Conservation (phyloP, 2,329 filamentous ascomycete genomes). For the Aspergillus melleus region DNA sequence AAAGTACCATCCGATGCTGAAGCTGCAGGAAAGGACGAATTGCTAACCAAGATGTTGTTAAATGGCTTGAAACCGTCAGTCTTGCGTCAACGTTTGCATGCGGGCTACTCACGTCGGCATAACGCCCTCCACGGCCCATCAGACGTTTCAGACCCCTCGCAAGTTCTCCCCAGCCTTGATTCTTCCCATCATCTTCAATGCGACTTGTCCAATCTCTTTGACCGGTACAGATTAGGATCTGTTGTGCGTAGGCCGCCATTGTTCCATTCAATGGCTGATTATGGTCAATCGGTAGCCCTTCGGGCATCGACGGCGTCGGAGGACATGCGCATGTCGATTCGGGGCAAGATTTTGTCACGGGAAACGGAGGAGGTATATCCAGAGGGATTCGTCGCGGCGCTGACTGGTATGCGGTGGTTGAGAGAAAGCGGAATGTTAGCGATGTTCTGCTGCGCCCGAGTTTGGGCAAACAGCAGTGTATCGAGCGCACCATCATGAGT, state of each 20-base stretch:
- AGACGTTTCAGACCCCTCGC: constrained; percentile 68
- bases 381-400: constrained; percentile 29
- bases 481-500: constrained; percentile 4
- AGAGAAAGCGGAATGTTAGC: constrained; percentile 20
- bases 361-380: constrained; percentile 45
- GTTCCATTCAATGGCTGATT: constrained; percentile 70
- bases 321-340: constrained; percentile 74
- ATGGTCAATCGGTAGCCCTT: constrained; percentile 72
- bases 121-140: constrained; percentile 65
- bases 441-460: constrained; percentile 1
- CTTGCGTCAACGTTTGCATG: not conserved
- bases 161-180: constrained; percentile 47
- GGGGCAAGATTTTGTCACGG: constrained; percentile 63
- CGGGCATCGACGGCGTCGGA: constrained; percentile 68
- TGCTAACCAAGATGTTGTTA: constrained; percentile 75
- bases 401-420: constrained; percentile 19
- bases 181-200: constrained; percentile 75
- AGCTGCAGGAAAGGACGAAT: constrained; percentile 69
- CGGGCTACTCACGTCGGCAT: constrained; percentile 55
- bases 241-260: constrained; percentile 76
- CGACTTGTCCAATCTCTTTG: constrained; percentile 76
- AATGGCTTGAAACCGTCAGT: constrained; percentile 63
- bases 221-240: constrained; percentile 81
- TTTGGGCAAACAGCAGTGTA: constrained; percentile 1
- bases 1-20: constrained; percentile 29